Evolutionary conservation across 768 basidiomycete species (phyloP).

Genomic region (Agaricus sinodeliciosus): DNA sequence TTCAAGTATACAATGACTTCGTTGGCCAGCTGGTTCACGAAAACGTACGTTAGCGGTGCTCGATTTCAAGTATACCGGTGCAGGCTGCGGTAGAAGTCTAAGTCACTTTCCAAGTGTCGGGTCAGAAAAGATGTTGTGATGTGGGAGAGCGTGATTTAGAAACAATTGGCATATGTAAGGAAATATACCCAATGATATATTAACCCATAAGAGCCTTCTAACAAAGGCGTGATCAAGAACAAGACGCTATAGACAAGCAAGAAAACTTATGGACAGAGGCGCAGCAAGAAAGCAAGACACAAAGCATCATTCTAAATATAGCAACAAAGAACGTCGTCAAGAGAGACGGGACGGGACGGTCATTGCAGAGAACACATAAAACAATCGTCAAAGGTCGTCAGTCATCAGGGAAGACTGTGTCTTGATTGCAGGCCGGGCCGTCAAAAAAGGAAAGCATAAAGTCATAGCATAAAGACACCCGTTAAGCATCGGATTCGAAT

Average conservation of each 20-base stretch:
- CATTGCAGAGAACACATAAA: background rate
- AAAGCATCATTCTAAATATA: background rate
- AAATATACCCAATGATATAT: no score
- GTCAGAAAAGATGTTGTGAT: no score
- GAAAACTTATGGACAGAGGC: background rate
- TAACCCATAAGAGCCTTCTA: no score
- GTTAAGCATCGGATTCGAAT: background rate
- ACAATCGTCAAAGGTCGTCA: background rate
- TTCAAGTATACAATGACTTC: no score
- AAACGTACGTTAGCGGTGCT: no score
- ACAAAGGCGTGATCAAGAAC: background rate
- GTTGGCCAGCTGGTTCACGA: no score
- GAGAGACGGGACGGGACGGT: no score
- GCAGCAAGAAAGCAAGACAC: constrained; percentile 5
- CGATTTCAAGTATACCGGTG: no score
- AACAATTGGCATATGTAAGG: no score
- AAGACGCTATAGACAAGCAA: background rate
- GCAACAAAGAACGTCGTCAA: background rate
- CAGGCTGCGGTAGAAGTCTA: no score
- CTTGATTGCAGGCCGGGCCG: background rate
- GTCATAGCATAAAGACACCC: constrained; percentile 3
- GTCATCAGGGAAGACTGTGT: background rate
- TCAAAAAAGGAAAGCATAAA: background rate
- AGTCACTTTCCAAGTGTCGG: no score
- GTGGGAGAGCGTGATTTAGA: no score